A percentile compares a stretch with the other conserved stretches of the same genome.
Evolutionary conservation across 148 eudicot genomes (phyloP).

Genomic region (Selenicereus undatus): DNA sequence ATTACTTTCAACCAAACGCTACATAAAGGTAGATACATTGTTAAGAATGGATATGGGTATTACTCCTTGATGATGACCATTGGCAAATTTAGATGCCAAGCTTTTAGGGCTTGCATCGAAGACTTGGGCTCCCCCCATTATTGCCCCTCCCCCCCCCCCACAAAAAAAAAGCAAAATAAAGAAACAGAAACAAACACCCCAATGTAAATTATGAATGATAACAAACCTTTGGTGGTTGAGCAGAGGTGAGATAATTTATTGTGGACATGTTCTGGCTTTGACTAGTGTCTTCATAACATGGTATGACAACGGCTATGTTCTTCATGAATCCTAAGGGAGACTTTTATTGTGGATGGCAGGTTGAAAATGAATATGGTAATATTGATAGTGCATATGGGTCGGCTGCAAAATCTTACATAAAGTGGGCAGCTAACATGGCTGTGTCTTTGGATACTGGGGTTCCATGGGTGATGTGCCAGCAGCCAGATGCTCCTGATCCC

Average conservation of each 20-base stretch:
- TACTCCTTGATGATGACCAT: too few relatives aligned
- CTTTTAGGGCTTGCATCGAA: too few relatives aligned
- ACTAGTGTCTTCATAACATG: conserved; percentile 14
- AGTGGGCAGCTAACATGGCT: conserved; percentile 98
- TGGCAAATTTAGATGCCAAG: too few relatives aligned
- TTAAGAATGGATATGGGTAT: too few relatives aligned
- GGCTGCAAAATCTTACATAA: conserved; percentile 62
- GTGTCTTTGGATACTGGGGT: conserved; percentile 81
- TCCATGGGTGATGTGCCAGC: conserved; percentile 99
- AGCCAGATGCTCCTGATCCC: conserved; percentile 80
- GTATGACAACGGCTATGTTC: background rate
- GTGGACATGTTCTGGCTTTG: conserved; percentile 19
- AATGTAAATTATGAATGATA: conserved; percentile 12
- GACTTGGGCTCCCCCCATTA: too few relatives aligned
- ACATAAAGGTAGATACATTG: too few relatives aligned
- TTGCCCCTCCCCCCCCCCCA: background rate
- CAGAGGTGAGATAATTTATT: background rate
- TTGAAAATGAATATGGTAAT: conserved; percentile 95
- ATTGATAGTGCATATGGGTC: conserved; percentile 53
- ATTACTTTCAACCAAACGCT: too few relatives aligned
- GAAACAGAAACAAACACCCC: too few relatives aligned
- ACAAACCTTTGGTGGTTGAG: conserved; percentile 23
- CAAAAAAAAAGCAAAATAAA: too few relatives aligned
- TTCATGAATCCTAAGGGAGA: background rate
- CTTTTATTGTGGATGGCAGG: conserved; percentile 42